A percentile compares a stretch with the other conserved stretches of the same genome.
phyloP scores from a whole-genome alignment of 805 yeast species.

The Yarrowia sp. region DNA sequence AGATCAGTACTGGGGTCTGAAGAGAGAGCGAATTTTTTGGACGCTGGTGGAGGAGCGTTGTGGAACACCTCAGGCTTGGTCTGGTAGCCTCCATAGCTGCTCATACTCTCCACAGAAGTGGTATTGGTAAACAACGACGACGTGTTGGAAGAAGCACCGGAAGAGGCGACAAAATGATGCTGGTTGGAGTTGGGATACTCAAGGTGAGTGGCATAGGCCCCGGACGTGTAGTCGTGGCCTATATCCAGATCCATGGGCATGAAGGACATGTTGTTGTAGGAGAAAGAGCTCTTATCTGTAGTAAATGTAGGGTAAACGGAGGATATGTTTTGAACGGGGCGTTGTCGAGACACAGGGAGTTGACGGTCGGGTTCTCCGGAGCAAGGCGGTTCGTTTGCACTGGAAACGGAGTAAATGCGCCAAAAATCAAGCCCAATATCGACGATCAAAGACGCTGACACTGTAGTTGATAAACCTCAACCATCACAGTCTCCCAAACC shows the following conservation, averaged over 20 bases:
- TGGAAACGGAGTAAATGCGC: neutral
- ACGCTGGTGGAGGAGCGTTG: neutral
- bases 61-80: neutral
- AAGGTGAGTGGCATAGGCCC: neutral
- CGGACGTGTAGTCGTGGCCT: neutral
- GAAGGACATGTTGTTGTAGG: conserved; percentile 5
- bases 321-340: too few relatives aligned
- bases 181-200: neutral
- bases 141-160: conserved; percentile 11
- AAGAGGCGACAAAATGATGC: neutral
- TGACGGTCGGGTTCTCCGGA: too few relatives aligned
- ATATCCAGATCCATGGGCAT: conserved; percentile 23
- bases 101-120: conserved; percentile 13
- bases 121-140: conserved; percentile 8
- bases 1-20: conserved; percentile 3
- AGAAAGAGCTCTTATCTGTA: neutral
- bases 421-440: neutral
- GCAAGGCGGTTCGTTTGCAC: neutral
- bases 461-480: conserved; percentile 12
- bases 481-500: conserved; percentile 7
- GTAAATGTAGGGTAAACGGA: neutral
- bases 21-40: neutral
- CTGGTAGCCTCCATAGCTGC: neutral
- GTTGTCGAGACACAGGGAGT: too few relatives aligned
- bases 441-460: neutral